phyloP scores from a whole-genome alignment of 2,329 filamentous ascomycete genomes.

The Sporothrix humicola region DNA sequence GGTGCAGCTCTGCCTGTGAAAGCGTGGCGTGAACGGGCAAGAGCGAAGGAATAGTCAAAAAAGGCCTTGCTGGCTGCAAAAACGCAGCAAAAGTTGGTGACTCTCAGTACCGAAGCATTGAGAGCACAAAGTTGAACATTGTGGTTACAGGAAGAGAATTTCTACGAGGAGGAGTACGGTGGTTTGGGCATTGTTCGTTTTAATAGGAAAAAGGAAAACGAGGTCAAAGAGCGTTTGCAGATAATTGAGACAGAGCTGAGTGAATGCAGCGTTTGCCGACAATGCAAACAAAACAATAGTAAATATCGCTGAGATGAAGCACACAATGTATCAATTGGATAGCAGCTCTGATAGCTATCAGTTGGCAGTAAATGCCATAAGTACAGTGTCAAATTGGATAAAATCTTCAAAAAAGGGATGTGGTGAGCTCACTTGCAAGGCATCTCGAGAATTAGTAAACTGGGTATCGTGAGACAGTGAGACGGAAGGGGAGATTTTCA shows the following conservation, averaged over 20 bases:
- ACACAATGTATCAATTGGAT: too few relatives aligned
- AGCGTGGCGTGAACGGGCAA: neutral
- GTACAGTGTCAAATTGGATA: too few relatives aligned
- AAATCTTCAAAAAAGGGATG: too few relatives aligned
- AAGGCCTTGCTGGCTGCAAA: neutral
- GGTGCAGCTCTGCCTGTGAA: neutral
- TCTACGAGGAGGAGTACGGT: neutral
- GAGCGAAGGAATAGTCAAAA: neutral
- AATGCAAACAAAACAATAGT: too few relatives aligned
- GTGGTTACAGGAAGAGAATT: neutral
- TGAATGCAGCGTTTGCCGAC: neutral
- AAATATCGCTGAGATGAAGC: too few relatives aligned
- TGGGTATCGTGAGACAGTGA: too few relatives aligned
- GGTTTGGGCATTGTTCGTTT: neutral
- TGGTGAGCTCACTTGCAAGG: too few relatives aligned
- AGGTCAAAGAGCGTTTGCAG: neutral
- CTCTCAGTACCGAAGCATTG: neutral
- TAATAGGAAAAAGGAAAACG: neutral
- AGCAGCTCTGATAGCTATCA: too few relatives aligned
- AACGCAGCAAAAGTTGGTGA: conserved; percentile 7
- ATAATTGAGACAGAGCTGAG: neutral
- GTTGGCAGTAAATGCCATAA: too few relatives aligned
- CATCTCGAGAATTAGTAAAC: too few relatives aligned
- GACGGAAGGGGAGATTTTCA: too few relatives aligned
- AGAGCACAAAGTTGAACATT: conserved; percentile 13